Conservation (phyloP, 2,329 filamentous ascomycete genomes). For the Reticulascus tulasneorum region DNA sequence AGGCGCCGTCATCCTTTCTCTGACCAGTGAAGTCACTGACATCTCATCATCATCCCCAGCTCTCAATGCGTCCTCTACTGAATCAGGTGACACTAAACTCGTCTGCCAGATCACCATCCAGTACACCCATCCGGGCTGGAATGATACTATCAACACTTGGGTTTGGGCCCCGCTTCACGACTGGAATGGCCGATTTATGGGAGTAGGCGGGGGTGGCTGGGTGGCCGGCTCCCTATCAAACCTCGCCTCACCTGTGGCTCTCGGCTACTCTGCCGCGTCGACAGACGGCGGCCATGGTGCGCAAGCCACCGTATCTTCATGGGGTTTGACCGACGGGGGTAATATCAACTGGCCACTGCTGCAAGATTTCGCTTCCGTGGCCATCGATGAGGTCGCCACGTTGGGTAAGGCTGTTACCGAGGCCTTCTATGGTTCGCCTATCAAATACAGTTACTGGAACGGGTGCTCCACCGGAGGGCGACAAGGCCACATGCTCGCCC, state of each 20-base stretch:
- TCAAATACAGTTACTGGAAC: constrained; percentile 47
- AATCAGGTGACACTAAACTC: too few species aligned
- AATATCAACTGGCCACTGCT: constrained; percentile 9
- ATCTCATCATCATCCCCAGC: too few species aligned
- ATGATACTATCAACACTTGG: constrained; percentile 12
- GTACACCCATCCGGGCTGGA: constrained; percentile 9
- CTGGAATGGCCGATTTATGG: constrained; percentile 15
- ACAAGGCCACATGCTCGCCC: constrained; percentile 51
- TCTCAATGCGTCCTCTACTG: too few species aligned
- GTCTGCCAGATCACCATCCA: constrained; percentile 16
- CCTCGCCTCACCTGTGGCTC: not conserved
- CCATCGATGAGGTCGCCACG: constrained; percentile 3
- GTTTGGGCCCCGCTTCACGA: constrained; percentile 16
- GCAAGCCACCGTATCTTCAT: not conserved
- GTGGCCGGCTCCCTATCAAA: not conserved
- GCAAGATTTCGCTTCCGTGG: constrained; percentile 8
- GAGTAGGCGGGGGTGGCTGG: constrained; percentile 16
- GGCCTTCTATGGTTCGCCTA: constrained; percentile 38
- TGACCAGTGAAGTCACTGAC: too few species aligned
- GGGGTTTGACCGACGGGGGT: constrained; percentile 1
- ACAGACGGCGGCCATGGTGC: constrained; percentile 5
- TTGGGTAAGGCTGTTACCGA: constrained; percentile 43
- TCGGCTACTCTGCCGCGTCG: constrained; percentile 1
- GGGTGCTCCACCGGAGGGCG: constrained; percentile 58
- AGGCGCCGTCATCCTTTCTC: too few species aligned